Percentiles rank a stretch among this genome's conserved stretches.
Evolutionary conservation across 495 filamentous ascomycete genomes (phyloP).

Genomic region (Podospora didyma): DNA sequence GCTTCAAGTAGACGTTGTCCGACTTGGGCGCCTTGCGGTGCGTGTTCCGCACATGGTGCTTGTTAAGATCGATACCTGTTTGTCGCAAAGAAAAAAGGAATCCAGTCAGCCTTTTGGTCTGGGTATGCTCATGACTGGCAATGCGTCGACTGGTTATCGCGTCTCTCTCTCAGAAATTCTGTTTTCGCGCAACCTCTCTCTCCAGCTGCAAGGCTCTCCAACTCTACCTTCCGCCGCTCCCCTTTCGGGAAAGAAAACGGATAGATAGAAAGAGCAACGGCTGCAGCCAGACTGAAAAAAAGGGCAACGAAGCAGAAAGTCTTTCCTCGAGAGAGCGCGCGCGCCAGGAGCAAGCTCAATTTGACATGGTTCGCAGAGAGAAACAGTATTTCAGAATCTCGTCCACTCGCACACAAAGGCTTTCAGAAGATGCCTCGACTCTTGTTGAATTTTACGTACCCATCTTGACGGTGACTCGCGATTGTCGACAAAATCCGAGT

Average conservation of each 20-base stretch:
- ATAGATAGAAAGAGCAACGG: not conserved
- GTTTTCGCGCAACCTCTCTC: not conserved
- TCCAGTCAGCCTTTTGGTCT: conserved; percentile 50
- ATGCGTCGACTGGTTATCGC: conserved; percentile 21
- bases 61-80: conserved; percentile 66
- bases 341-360: not conserved
- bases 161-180: not conserved
- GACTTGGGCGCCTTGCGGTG: conserved; percentile 95
- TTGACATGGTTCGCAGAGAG: conserved; percentile 39
- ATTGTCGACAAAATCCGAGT: conserved; percentile 34
- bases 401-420: conserved; percentile 45
- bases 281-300: not conserved
- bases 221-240: not conserved
- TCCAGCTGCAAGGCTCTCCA: not conserved
- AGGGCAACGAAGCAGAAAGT: not conserved
- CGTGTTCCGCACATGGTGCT: conserved; percentile 80
- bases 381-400: conserved; percentile 24
- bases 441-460: conserved; percentile 37
- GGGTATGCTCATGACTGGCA: conserved; percentile 42
- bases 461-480: conserved; percentile 45
- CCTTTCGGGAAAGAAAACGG: not conserved
- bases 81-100: conserved; percentile 32
- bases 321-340: not conserved
- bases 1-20: conserved; percentile 96
- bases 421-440: conserved; percentile 24